These are phyloP conservation scores for Hyphopichia pseudoburtonii DNA, from an alignment of 1,139 yeast genomes.

Conservation along the genomic window DNA sequence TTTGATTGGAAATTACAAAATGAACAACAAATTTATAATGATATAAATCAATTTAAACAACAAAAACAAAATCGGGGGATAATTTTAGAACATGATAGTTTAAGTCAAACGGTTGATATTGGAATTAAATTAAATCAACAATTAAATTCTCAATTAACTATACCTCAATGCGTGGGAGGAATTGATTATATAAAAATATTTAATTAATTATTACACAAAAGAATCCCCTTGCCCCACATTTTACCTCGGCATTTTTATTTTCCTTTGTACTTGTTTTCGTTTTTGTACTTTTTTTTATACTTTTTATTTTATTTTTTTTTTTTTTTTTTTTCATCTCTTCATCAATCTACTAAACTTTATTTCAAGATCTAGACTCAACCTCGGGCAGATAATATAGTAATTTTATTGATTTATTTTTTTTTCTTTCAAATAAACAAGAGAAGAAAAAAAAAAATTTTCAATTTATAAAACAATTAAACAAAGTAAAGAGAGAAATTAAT, in stretches of 20 bases:
- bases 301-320: too few species aligned
- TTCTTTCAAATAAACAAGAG: background rate
- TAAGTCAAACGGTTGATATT: constrained; percentile 63
- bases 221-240: too few species aligned
- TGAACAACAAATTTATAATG: constrained; percentile 52
- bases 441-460: too few species aligned
- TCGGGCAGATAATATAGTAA: too few species aligned
- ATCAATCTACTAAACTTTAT: too few species aligned
- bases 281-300: too few species aligned
- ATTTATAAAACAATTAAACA: background rate
- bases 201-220: constrained; percentile 5
- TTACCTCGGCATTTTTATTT: too few species aligned
- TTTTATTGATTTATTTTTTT: background rate
- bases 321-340: too few species aligned
- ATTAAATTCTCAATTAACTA: constrained; percentile 61
- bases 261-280: too few species aligned
- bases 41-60: constrained; percentile 53
- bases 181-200: constrained; percentile 41
- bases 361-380: too few species aligned
- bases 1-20: constrained; percentile 82
- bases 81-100: constrained; percentile 83
- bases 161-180: constrained; percentile 82
- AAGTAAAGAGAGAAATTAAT: background rate
- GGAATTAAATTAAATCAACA: constrained; percentile 59
- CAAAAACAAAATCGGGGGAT: constrained; percentile 51